These are phyloP conservation scores for Penicillium subrubescens DNA, from an alignment of 495 filamentous ascomycete genomes.

Conservation along the genomic window DNA sequence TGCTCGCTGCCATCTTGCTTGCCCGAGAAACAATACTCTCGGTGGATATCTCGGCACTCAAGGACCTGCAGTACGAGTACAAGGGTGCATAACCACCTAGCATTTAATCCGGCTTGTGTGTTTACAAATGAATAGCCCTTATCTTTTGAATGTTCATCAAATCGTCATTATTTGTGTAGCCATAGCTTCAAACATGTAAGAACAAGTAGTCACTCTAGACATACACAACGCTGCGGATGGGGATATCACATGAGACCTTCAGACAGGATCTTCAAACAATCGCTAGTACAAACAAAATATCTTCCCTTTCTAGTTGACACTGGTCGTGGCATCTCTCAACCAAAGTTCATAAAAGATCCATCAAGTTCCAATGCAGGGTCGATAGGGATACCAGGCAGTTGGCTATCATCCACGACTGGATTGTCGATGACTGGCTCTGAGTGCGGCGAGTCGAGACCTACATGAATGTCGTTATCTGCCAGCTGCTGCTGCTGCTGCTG, in stretches of 20 bases:
- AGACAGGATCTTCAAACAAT: neutral
- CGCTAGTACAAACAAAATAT: neutral
- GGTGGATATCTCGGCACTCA: constrained; percentile 48
- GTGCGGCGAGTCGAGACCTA: neutral
- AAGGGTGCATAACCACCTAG: constrained; percentile 46
- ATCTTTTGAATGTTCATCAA: neutral
- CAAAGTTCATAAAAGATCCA: constrained; percentile 14
- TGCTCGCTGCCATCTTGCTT: constrained; percentile 38
- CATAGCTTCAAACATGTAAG: neutral
- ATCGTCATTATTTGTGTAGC: constrained; percentile 13
- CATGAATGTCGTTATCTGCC: neutral
- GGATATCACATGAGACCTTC: constrained; percentile 2
- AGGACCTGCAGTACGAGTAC: constrained; percentile 52
- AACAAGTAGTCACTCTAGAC: neutral
- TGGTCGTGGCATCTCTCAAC: neutral
- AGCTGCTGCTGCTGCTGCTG: neutral
- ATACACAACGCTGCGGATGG: neutral
- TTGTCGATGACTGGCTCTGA: neutral
- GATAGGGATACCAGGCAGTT: constrained; percentile 42
- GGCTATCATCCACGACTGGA: neutral
- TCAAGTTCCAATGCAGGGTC: constrained; percentile 48
- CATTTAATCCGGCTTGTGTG: constrained; percentile 5
- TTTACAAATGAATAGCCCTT: neutral
- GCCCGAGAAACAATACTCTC: constrained; percentile 45
- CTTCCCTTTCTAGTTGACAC: neutral